Evolutionary conservation across 345 rosid genomes (phyloP).

Genomic region (Sisymbrium irio): DNA sequence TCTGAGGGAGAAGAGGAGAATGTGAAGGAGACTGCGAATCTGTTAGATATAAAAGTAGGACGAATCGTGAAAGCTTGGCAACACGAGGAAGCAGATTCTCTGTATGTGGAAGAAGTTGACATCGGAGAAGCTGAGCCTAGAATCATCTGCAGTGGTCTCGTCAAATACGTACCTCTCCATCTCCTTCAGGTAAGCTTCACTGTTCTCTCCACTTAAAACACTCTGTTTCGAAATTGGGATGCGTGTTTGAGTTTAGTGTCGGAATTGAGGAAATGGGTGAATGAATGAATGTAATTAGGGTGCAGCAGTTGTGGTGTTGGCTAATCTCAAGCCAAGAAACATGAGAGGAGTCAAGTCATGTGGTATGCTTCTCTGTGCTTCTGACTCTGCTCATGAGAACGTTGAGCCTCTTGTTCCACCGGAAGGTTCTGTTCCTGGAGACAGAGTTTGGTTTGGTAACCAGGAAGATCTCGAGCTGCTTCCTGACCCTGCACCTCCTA

Average conservation of each 20-base stretch:
- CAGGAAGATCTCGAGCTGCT: slow-evolving; percentile 49
- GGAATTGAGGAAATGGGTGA: background rate
- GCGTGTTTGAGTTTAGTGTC: too few species aligned
- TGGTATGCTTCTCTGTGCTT: slow-evolving; percentile 93
- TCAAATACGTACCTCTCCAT: slow-evolving; percentile 63
- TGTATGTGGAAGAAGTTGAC: slow-evolving; percentile 89
- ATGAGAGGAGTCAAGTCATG: slow-evolving; percentile 93
- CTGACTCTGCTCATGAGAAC: slow-evolving; percentile 71
- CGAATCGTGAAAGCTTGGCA: slow-evolving; percentile 81
- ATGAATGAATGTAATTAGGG: slow-evolving; percentile 35
- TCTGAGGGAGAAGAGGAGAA: slow-evolving; percentile 12
- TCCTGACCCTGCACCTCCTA: slow-evolving; percentile 64
- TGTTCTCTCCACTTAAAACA: background rate
- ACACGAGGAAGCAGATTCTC: slow-evolving; percentile 92
- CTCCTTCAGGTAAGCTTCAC: slow-evolving; percentile 55
- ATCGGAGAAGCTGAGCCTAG: slow-evolving; percentile 78
- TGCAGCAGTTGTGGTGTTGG: slow-evolving; percentile 73
- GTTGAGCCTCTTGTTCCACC: slow-evolving; percentile 88
- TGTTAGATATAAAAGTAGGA: slow-evolving; percentile 87
- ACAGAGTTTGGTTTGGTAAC: slow-evolving; percentile 82
- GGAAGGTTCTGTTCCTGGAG: slow-evolving; percentile 65
- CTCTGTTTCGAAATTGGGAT: background rate
- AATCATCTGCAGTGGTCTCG: slow-evolving; percentile 92
- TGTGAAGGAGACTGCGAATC: slow-evolving; percentile 55
- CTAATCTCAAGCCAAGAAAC: slow-evolving; percentile 85